Conservation (phyloP, 1,139 yeast genomes). For the Wickerhamomyces sp. region DNA sequence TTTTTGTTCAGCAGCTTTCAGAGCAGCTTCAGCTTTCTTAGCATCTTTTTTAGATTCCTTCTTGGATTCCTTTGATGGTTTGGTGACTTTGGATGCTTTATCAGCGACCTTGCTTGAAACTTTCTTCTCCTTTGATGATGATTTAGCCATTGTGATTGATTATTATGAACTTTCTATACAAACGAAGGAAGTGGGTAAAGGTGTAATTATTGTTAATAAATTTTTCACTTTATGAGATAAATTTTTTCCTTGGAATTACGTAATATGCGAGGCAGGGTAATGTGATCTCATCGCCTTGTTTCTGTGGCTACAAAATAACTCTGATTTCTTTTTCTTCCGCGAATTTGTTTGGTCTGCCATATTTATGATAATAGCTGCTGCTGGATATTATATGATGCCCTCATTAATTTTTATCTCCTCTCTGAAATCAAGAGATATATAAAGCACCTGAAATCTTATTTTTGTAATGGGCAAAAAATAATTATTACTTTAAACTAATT, state of each 20-base stretch:
- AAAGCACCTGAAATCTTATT: too few relatives aligned
- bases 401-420: too few relatives aligned
- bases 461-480: too few relatives aligned
- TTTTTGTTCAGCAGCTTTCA: constrained; percentile 25
- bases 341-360: too few relatives aligned
- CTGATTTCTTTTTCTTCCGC: too few relatives aligned
- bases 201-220: constrained; percentile 7
- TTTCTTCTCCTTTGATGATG: constrained; percentile 20
- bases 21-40: constrained; percentile 29
- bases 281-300: constrained; percentile 18
- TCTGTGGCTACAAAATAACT: constrained; percentile 9
- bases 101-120: constrained; percentile 17
- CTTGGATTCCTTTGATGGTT: background rate
- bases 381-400: too few relatives aligned
- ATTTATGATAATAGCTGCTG: too few relatives aligned
- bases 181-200: constrained; percentile 18
- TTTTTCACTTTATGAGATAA: constrained; percentile 2
- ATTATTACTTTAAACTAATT: too few relatives aligned
- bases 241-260: constrained; percentile 7
- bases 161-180: constrained; percentile 10
- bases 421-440: too few relatives aligned
- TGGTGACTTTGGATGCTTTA: constrained; percentile 24
- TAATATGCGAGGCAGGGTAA: background rate
- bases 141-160: constrained; percentile 20
- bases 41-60: constrained; percentile 19